phyloP scores from a whole-genome alignment of 2,329 filamentous ascomycete species.

The Rutstroemia sp. region DNA sequence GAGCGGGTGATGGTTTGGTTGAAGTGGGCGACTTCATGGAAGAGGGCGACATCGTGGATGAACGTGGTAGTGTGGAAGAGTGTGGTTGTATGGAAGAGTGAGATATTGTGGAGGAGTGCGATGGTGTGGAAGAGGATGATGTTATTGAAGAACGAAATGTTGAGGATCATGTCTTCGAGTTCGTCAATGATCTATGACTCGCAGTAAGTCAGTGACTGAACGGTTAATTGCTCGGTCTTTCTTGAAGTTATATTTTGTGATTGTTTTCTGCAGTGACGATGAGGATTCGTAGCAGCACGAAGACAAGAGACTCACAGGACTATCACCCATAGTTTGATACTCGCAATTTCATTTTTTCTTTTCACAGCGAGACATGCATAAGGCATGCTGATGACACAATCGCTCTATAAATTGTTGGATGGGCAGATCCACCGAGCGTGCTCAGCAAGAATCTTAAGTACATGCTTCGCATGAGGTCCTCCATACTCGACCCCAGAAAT shows the following conservation, averaged over 20 bases:
- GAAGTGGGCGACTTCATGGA: too few relatives aligned
- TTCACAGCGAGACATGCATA: slow-evolving; percentile 3
- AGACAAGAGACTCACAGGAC: too few relatives aligned
- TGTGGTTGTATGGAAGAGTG: background rate
- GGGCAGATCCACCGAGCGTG: background rate
- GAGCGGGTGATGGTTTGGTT: background rate
- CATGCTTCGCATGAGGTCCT: slow-evolving; percentile 8
- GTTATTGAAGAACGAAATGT: background rate
- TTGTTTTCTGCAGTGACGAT: too few relatives aligned
- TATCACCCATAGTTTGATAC: too few relatives aligned
- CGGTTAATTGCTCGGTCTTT: too few relatives aligned
- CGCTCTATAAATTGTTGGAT: background rate
- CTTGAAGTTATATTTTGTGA: too few relatives aligned
- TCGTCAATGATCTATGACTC: too few relatives aligned
- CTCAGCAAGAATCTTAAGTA: slow-evolving; percentile 4
- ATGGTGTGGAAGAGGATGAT: background rate
- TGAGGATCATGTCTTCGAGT: background rate
- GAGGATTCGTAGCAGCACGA: too few relatives aligned
- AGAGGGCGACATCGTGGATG: too few relatives aligned
- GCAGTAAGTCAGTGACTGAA: too few relatives aligned
- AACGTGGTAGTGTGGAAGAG: background rate
- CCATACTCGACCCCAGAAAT: slow-evolving; percentile 5
- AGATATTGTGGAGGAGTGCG: too few relatives aligned
- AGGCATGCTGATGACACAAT: too few relatives aligned
- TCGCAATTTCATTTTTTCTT: slow-evolving; percentile 2